phyloP scores from a whole-genome alignment of 2,329 filamentous ascomycete species.

The Ceratocystis smalleyi region DNA sequence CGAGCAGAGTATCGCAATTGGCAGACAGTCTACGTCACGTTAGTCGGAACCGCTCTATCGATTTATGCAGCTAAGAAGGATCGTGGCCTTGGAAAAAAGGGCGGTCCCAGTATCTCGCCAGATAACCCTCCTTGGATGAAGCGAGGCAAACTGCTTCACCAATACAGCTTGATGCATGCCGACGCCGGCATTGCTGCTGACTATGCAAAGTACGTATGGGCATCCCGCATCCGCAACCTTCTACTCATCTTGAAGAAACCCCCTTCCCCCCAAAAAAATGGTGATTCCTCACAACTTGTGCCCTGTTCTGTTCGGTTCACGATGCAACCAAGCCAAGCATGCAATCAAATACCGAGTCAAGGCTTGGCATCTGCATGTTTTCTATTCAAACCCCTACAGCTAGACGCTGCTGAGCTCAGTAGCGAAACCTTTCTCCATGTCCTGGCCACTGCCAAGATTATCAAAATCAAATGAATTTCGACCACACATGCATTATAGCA shows the following conservation, averaged over 20 bases:
- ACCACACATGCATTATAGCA: not conserved
- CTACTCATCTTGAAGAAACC: not conserved
- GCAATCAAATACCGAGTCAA: not conserved
- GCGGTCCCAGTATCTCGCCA: constrained; percentile 33
- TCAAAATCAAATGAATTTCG: not conserved
- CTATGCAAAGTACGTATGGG: constrained; percentile 46
- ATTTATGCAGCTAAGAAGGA: constrained; percentile 49
- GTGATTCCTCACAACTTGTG: not conserved
- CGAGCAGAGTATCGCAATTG: constrained; percentile 47
- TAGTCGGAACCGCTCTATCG: constrained; percentile 53
- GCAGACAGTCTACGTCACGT: constrained; percentile 45
- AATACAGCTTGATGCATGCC: constrained; percentile 59
- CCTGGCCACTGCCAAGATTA: not conserved
- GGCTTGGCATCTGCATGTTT: not conserved
- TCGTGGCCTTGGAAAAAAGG: constrained; percentile 35
- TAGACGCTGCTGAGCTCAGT: not conserved
- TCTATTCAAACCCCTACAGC: not conserved
- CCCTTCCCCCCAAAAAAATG: too few relatives aligned
- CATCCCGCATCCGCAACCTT: not conserved
- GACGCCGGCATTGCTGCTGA: constrained; percentile 61
- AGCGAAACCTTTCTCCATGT: not conserved
- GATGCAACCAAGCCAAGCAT: constrained; percentile 4
- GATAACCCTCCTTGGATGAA: constrained; percentile 38
- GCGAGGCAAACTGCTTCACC: constrained; percentile 42
- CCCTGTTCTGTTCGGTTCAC: not conserved